Evolutionary conservation across 2,329 filamentous ascomycete species (phyloP).

Genomic region (Pestalotiopsis sp.): DNA sequence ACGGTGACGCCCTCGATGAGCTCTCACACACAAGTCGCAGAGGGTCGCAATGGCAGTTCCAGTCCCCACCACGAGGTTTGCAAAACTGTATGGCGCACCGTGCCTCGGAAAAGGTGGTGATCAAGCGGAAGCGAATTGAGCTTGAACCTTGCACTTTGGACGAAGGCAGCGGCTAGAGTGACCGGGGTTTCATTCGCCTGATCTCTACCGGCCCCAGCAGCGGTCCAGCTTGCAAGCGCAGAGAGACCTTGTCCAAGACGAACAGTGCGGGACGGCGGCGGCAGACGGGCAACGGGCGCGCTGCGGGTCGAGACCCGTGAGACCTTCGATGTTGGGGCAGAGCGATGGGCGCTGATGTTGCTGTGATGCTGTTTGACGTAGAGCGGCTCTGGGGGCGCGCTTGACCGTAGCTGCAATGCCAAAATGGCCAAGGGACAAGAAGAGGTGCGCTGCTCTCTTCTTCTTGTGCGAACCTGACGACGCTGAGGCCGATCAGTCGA

Average conservation of each 20-base stretch:
- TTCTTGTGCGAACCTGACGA: background rate
- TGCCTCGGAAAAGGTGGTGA: slow-evolving; percentile 36
- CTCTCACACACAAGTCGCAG: slow-evolving; percentile 24
- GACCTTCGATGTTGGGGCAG: background rate
- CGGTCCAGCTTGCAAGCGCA: slow-evolving; percentile 26
- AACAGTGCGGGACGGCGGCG: slow-evolving; percentile 11
- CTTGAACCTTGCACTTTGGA: slow-evolving; percentile 40
- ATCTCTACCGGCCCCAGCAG: slow-evolving; percentile 24
- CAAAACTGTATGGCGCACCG: slow-evolving; percentile 41
- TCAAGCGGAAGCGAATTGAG: slow-evolving; percentile 36
- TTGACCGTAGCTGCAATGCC: background rate
- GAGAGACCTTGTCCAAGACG: slow-evolving; percentile 14
- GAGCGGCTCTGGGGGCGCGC: background rate
- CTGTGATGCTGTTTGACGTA: slow-evolving; percentile 2
- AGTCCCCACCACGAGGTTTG: slow-evolving; percentile 36
- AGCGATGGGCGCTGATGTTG: background rate
- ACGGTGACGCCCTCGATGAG: slow-evolving; percentile 31
- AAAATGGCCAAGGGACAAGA: background rate
- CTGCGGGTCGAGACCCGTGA: slow-evolving; percentile 10
- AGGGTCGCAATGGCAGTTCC: slow-evolving; percentile 36
- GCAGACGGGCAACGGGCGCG: slow-evolving; percentile 9
- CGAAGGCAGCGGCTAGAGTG: slow-evolving; percentile 39
- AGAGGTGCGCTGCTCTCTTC: background rate
- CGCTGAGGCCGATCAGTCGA: slow-evolving; percentile 1
- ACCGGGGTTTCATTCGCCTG: slow-evolving; percentile 42